phyloP scores from a whole-genome alignment of 2,329 filamentous ascomycete species.

The Phyllosticta citriasiana region DNA sequence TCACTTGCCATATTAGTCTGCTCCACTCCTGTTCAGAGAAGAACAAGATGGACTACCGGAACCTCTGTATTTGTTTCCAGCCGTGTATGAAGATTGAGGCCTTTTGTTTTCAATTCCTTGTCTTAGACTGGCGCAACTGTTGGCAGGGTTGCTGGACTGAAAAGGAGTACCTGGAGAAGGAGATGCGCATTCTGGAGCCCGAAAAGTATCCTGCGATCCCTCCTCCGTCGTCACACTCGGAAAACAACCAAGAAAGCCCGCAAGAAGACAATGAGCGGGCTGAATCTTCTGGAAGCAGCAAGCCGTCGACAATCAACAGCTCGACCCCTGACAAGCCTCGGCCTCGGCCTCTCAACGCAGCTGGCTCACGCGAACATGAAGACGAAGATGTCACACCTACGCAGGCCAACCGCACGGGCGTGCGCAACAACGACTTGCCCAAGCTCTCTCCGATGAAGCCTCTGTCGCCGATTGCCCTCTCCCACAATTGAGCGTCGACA shows the following conservation, averaged over 20 bases:
- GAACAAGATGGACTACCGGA: slow-evolving; percentile 97
- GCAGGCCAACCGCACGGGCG: slow-evolving; percentile 25
- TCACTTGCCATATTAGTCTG: slow-evolving; percentile 89
- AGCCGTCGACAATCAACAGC: slow-evolving; percentile 33
- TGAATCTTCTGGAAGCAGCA: slow-evolving; percentile 51
- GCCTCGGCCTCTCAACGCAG: slow-evolving; percentile 9
- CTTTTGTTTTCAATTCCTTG: slow-evolving; percentile 90
- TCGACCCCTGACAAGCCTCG: slow-evolving; percentile 10
- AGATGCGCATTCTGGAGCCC: slow-evolving; percentile 26
- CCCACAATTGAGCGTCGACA: background rate
- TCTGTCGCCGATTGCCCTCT: slow-evolving; percentile 39
- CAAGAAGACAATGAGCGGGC: slow-evolving; percentile 41
- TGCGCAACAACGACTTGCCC: slow-evolving; percentile 31
- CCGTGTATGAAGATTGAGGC: slow-evolving; percentile 94
- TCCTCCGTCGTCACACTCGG: slow-evolving; percentile 6
- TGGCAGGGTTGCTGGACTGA: slow-evolving; percentile 96
- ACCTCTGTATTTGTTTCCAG: slow-evolving; percentile 93
- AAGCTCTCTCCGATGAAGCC: slow-evolving; percentile 58
- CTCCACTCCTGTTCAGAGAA: slow-evolving; percentile 84
- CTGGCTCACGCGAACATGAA: slow-evolving; percentile 7
- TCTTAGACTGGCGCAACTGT: slow-evolving; percentile 91
- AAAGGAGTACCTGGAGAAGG: slow-evolving; percentile 63
- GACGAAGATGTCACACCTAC: slow-evolving; percentile 23
- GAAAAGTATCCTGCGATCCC: slow-evolving; percentile 4
- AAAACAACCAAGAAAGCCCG: background rate